These are phyloP conservation scores for Xylaria intraflava DNA, from an alignment of 495 filamentous ascomycete genomes.

Conservation along the genomic window DNA sequence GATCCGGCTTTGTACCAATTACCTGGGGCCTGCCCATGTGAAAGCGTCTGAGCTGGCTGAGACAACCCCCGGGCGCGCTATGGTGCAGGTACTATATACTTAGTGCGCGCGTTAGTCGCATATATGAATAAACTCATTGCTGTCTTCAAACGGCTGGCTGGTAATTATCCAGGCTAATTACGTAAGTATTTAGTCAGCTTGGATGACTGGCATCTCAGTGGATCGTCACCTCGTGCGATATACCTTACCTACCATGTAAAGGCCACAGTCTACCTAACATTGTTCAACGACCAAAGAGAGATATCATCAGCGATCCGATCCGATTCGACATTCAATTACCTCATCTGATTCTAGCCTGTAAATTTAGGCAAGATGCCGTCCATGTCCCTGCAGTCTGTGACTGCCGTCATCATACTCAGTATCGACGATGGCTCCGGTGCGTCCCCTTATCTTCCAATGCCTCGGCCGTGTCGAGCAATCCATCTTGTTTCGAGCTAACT, in stretches of 20 bases:
- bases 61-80: no score
- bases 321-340: background rate
- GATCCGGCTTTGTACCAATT: no score
- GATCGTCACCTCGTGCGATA: background rate
- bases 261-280: background rate
- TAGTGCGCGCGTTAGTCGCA: background rate
- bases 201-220: background rate
- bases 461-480: background rate
- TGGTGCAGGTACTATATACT: no score
- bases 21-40: no score
- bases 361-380: constrained; percentile 36
- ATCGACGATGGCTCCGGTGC: constrained; percentile 66
- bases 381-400: constrained; percentile 86
- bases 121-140: background rate
- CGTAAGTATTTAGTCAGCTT: background rate
- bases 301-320: background rate
- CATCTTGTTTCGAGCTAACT: background rate
- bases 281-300: background rate
- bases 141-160: no score
- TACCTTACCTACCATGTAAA: background rate
- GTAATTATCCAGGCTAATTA: no score
- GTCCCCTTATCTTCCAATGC: background rate
- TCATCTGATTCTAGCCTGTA: no score
- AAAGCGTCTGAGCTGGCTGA: no score
- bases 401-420: constrained; percentile 85